A percentile compares a stretch with the other conserved stretches of the same genome.
Evolutionary conservation across 2,329 filamentous ascomycete species (phyloP).

Genomic region (Phialocephala sp.): DNA sequence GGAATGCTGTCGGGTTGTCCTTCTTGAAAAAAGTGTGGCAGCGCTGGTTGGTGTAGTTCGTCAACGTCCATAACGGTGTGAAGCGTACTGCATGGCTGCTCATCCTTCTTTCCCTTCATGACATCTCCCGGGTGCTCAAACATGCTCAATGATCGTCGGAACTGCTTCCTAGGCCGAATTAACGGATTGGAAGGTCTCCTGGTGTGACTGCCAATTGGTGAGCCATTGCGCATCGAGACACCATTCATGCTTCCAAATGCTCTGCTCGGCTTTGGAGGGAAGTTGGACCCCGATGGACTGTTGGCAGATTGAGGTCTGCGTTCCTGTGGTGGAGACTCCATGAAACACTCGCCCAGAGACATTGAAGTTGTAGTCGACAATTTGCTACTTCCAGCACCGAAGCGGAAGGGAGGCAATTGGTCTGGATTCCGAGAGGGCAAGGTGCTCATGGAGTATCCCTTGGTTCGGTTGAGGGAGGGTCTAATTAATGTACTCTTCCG

Average conservation of each 20-base stretch:
- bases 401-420: constrained; percentile 76
- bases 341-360: constrained; percentile 80
- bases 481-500: constrained; percentile 72
- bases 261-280: constrained; percentile 66
- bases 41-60: constrained; percentile 71
- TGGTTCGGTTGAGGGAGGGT: constrained; percentile 76
- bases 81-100: constrained; percentile 60
- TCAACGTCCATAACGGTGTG: constrained; percentile 86
- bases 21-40: constrained; percentile 85
- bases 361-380: constrained; percentile 61
- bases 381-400: constrained; percentile 62
- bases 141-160: constrained; percentile 94
- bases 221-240: constrained; percentile 69
- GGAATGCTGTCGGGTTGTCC: constrained; percentile 86
- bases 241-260: constrained; percentile 66
- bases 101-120: constrained; percentile 77
- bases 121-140: constrained; percentile 91
- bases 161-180: constrained; percentile 82
- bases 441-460: constrained; percentile 73
- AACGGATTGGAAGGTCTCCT: constrained; percentile 76
- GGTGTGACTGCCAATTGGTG: constrained; percentile 72
- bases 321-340: constrained; percentile 76
- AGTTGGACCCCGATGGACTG: constrained; percentile 60
- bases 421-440: constrained; percentile 68
- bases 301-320: constrained; percentile 64